Base-by-base conservation (phyloP, 2,329 filamentous ascomycete genomes). In the Calonectria fujianensis region DNA sequence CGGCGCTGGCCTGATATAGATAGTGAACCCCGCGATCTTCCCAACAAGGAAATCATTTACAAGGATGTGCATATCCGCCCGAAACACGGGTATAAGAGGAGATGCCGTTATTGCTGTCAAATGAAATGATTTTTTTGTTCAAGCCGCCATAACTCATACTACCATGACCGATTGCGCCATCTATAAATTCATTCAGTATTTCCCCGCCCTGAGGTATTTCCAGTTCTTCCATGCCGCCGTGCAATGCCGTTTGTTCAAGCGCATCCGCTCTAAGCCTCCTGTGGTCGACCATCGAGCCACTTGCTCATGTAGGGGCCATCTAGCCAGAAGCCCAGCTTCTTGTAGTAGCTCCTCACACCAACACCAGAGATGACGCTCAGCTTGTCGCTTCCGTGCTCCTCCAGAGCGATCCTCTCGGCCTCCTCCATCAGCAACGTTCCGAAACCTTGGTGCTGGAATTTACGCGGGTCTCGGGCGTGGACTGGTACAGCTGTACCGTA, bases 311-410 rank as follows among this genome's bases (percentile, higher is more conserved):
- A 98, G 14, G 95, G 95, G 13, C 97, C 97, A 84, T 99, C 97
- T 37, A 99, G 89, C 89, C 92, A 95, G 87, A 98, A 99, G 1
- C 97, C 97, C 39, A 99, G 90, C 84, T 96, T 96, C 77, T 91
- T 93, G 84, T 99, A 99, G 84, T 99, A 99, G 82, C 95, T 97
- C 82, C 97, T 90, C 24, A 98, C 97, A 16, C 97, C 97, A 10
- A 99, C 96, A 37, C 97, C 97, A n/a, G 96, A 98, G 75, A 99
- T 99, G 78, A 99, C 96, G 82, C 95, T 97, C 71, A 99, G 95
- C 89, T 99, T 99, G 75, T 90, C 90, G 80, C 96, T 98, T 8
- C 96, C 94, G 82, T 99, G 97, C 86, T 99, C 97, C 77, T 98
- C 94, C 70, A 95, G 91, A 0, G 97, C 96, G 77, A 99, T 99